Evolutionary conservation across 176 grass and related monocot species (phyloP).

Genomic region (Bolboschoenus planiculmis): DNA sequence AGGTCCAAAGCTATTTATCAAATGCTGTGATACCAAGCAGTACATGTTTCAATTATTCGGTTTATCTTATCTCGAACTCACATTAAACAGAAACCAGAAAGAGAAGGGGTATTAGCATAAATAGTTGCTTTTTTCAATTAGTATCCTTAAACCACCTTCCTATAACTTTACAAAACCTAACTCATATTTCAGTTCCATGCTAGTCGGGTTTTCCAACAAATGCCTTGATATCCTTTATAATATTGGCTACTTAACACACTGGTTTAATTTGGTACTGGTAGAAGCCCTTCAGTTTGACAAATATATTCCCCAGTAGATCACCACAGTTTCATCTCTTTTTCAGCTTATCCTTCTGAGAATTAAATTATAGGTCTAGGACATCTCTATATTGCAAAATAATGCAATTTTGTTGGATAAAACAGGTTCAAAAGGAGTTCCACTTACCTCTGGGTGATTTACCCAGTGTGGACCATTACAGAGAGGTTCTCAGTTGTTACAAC

Average conservation of each 20-base stretch:
- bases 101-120: too few relatives aligned
- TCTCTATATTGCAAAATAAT: neutral
- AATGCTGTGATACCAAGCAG: neutral
- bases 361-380: neutral
- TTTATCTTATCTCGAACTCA: neutral
- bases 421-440: slow-evolving; percentile 77
- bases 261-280: neutral
- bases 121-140: too few relatives aligned
- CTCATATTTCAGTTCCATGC: neutral
- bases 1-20: neutral
- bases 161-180: neutral
- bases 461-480: slow-evolving; percentile 59
- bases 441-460: slow-evolving; percentile 65
- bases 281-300: neutral
- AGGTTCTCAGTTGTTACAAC: slow-evolving; percentile 43
- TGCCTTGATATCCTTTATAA: neutral
- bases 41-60: neutral
- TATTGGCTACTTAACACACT: neutral
- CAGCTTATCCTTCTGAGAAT: neutral
- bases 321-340: neutral
- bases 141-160: too few relatives aligned
- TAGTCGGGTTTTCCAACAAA: neutral
- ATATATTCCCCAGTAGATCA: neutral
- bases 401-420: neutral
- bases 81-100: neutral